Base-by-base conservation (phyloP, 1,284 basidiomycete genomes). In the Puccinia polysora region DNA sequence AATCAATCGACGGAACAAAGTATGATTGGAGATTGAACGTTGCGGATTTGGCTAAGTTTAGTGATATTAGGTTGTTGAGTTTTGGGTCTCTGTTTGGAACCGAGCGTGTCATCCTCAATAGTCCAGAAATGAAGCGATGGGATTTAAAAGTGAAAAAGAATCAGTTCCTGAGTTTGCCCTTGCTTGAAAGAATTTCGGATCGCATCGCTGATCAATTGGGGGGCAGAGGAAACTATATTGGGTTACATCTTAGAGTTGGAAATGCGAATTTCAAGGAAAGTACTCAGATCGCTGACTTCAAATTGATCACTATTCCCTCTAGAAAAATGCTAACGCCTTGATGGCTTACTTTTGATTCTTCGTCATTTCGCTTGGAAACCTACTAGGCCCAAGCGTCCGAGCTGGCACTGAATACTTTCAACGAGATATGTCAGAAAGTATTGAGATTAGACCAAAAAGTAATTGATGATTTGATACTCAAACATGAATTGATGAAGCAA, bases 181-280 rank as follows among this genome's bases (percentile, higher is more conserved):
- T n/a, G n/a, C n/a, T n/a, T n/a, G n/a, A n/a, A n/a, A n/a, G n/a
- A n/a, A n/a, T n/a, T n/a, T n/a, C 77, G 6, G 64, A 75, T n/a
- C 62, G 55, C 28, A 74, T 78, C 18, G 70, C 74, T 10, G 75
- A 77, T 28, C 65, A 71, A 32, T 80, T 89, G 14, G 84, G 84
- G n/a, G 81, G 82, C 0, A 73, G 55, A n/a, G 76, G 77, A 10
- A 55, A 76, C 8, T 90, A 86, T 75, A 77, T 88, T 30, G 86
- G 84, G 1, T 83, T 84, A 2, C 89, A 90, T 75, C 77, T 89
- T 1, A 84, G 89, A 7, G 76, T 88, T 2, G 85, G 85, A 3
- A 87, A 89, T 75, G 86, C 87, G 0, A 76, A 80, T 4, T 90
- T 90, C 78, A 81, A 81, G 75, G 76, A 76, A 23, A 59, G 32